Evolutionary conservation across 2,329 filamentous ascomycete genomes (phyloP), one percentile per base, ranked within the genome.

Genomic region (Diaporthe ampelina): DNA sequence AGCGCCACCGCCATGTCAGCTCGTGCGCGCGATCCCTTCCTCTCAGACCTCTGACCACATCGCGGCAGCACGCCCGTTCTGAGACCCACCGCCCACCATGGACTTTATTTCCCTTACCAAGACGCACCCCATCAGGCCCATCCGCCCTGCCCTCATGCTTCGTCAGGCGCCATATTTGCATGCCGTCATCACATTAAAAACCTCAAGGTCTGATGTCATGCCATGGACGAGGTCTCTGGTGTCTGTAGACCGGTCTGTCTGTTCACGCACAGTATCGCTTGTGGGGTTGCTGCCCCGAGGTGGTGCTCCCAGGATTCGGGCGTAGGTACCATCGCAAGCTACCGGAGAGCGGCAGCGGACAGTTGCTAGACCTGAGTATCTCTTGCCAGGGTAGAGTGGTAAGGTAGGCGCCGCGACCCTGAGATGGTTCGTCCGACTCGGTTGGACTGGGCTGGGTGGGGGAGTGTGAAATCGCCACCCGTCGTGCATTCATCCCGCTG

Each of bases 1-100:
- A 54, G 57, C 70, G 70, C 70, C 54, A 72, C 70, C 70, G 58
- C 32, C 59, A 63, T 63, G 59, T 63, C 59, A 63, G 59, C 70
- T 63, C 52, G 61, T 67, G 61, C 61, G 61, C 61, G 29, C 45
- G 61, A 67, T 50, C 61, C 26, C 61, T 52, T 52, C 61, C 61
- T 67, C 61, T 35, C 29, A 71, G 32, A 40, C 56, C 56, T 71
- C 57, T 48, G 59, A 21, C 40, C 59, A 63, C 59, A 32, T 17
- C 29, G 63, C 32, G 68, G 58, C 70, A 54, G 32, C 63, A 68
- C 63, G 48, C 32, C 32, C 32, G 63, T 32, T 37, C 1, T 26
- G 32, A 32, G 57, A 45, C 59, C 57, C 70, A 63, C 45, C 57
- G 59, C 43, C 43, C 56, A 71, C 32, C 70, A 48, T 54, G 45